phyloP scores from a whole-genome alignment of 2,329 filamentous ascomycete species.

The Penicillium italicum region DNA sequence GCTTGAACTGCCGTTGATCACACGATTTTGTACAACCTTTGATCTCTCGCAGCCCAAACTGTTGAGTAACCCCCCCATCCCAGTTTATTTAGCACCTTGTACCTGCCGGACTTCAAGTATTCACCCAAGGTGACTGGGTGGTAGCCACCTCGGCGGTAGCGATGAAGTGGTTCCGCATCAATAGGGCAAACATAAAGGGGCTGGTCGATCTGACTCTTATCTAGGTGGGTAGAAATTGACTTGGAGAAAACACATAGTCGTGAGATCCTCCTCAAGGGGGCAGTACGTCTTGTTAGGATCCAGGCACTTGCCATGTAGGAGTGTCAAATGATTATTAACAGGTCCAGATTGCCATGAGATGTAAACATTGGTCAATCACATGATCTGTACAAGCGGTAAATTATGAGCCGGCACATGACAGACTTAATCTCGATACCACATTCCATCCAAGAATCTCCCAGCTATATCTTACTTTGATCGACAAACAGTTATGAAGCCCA shows the following conservation, averaged over 20 bases:
- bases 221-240: background rate
- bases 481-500: too few relatives aligned
- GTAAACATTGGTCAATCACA: background rate
- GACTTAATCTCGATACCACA: too few relatives aligned
- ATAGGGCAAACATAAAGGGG: slow-evolving; percentile 5
- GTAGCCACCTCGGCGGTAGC: slow-evolving; percentile 30
- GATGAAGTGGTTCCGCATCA: slow-evolving; percentile 25
- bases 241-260: background rate
- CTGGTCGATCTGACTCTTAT: slow-evolving; percentile 5
- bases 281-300: background rate
- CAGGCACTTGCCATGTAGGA: background rate
- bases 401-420: background rate
- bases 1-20: background rate
- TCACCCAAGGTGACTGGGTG: slow-evolving; percentile 35
- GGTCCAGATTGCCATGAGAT: background rate
- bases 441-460: too few relatives aligned
- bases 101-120: slow-evolving; percentile 26
- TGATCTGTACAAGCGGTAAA: background rate
- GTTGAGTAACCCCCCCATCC: slow-evolving; percentile 38
- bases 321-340: background rate
- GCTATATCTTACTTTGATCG: too few relatives aligned
- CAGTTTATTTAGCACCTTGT: slow-evolving; percentile 39
- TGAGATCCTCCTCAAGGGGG: background rate
- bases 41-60: slow-evolving; percentile 37
- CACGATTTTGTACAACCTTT: slow-evolving; percentile 15